Evolutionary conservation across 2,329 filamentous ascomycete genomes (phyloP).

Genomic region (Aspergillus sp.): DNA sequence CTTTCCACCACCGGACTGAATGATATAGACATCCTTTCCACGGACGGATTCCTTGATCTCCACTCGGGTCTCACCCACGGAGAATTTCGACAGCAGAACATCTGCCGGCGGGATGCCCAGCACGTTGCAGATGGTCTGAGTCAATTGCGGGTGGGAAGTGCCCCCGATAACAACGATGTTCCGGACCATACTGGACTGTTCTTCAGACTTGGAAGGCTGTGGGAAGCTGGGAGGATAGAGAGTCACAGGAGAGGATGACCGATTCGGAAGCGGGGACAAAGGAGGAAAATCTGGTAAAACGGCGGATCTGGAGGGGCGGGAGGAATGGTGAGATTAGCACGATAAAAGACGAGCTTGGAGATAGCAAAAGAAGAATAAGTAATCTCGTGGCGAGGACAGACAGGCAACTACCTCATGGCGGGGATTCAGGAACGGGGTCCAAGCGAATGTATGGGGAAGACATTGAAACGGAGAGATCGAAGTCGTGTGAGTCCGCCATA

Average conservation of each 20-base stretch:
- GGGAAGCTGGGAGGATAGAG: conserved; percentile 19
- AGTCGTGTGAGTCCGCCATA: conserved; percentile 38
- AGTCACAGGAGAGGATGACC: conserved; percentile 16
- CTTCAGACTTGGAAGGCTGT: conserved; percentile 14
- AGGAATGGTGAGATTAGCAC: conserved; percentile 26
- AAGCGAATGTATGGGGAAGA: conserved; percentile 25
- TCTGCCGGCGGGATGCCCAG: conserved; percentile 84
- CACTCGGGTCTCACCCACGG: conserved; percentile 89
- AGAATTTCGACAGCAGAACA: conserved; percentile 86
- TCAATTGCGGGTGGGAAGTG: conserved; percentile 85
- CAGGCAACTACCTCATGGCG: conserved; percentile 39
- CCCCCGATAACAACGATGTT: conserved; percentile 94
- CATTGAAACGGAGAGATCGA: conserved; percentile 23
- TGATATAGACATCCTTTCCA: conserved; percentile 98
- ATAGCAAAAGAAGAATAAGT: conserved; percentile 12
- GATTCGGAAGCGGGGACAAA: conserved; percentile 27
- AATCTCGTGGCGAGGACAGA: conserved; percentile 21
- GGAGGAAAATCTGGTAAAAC: conserved; percentile 28
- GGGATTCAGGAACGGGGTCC: conserved; percentile 24
- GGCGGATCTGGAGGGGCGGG: conserved; percentile 33
- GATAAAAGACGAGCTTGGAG: conserved; percentile 13
- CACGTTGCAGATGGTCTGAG: conserved; percentile 82
- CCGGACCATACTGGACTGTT: conserved; percentile 69
- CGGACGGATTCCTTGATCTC: conserved; percentile 96
- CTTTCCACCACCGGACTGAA: conserved; percentile 87